Evolutionary conservation across 148 eudicot species (phyloP).

Genomic region (Heliamphora exappendiculata): DNA sequence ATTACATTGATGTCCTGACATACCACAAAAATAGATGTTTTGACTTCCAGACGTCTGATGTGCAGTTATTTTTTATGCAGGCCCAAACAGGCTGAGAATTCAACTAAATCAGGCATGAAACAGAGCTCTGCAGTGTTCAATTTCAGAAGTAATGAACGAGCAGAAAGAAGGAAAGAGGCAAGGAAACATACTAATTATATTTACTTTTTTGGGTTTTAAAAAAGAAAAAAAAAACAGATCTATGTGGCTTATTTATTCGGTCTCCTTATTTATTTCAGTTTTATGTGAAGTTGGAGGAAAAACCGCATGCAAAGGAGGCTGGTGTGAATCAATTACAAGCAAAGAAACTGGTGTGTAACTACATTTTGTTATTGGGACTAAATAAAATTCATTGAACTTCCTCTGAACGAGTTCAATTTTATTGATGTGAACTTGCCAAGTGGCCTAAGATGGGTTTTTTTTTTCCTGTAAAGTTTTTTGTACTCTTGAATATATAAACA

Average conservation of each 20-base stretch:
- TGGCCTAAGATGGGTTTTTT: not conserved
- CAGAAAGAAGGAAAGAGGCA: slow-evolving; percentile 44
- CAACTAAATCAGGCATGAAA: slow-evolving; percentile 21
- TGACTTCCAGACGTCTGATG: slow-evolving; percentile 7
- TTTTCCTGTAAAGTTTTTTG: no score
- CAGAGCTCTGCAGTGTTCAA: slow-evolving; percentile 19
- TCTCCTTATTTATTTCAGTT: slow-evolving; percentile 13
- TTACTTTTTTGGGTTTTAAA: not conserved
- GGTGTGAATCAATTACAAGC: slow-evolving; percentile 21
- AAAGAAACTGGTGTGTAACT: slow-evolving; percentile 14
- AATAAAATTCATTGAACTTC: not conserved
- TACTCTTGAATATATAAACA: no score
- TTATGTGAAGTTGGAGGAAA: slow-evolving; percentile 25
- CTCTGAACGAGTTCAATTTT: not conserved
- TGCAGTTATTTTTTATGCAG: slow-evolving; percentile 22
- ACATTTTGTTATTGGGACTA: not conserved
- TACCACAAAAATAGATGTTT: no score
- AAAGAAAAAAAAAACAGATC: not conserved
- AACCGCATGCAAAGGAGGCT: slow-evolving; percentile 28
- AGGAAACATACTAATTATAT: slow-evolving; percentile 5
- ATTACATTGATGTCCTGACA: slow-evolving; percentile 3
- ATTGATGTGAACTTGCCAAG: not conserved
- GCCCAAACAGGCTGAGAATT: slow-evolving; percentile 18
- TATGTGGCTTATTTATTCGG: not conserved
- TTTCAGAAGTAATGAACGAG: slow-evolving; percentile 25